A percentile compares a stretch with the other conserved stretches of the same genome.
Conservation (phyloP, 495 filamentous ascomycete genomes). For the Xylaria grammica region DNA sequence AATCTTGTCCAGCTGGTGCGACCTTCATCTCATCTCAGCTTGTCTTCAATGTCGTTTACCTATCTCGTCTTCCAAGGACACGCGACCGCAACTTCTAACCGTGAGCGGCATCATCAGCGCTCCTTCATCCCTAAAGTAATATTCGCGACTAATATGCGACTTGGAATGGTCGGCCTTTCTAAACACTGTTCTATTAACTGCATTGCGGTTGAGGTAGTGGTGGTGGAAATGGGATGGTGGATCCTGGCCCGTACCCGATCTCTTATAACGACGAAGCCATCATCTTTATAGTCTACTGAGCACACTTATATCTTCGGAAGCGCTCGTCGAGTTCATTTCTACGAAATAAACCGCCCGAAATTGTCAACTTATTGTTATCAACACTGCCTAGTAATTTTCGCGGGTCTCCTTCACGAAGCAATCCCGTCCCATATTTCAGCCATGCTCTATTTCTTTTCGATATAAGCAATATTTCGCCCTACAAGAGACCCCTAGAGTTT, state of each 20-base stretch:
- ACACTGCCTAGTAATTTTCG: background rate
- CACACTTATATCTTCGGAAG: background rate
- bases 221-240: constrained; percentile 22
- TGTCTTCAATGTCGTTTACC: constrained; percentile 23
- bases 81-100: constrained; percentile 9
- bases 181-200: constrained; percentile 8
- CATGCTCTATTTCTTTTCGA: constrained; percentile 1
- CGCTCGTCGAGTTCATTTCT: background rate
- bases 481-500: background rate
- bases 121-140: background rate
- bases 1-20: constrained; percentile 37
- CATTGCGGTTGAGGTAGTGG: constrained; percentile 17
- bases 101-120: constrained; percentile 1
- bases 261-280: constrained; percentile 23
- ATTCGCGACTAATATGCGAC: constrained; percentile 12
- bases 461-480: background rate
- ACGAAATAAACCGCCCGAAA: background rate
- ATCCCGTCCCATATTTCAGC: background rate
- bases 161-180: constrained; percentile 13
- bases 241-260: constrained; percentile 24
- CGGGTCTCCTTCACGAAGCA: constrained; percentile 11
- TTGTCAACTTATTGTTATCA: constrained; percentile 1
- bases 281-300: constrained; percentile 1
- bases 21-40: constrained; percentile 40
- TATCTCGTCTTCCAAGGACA: background rate